Base-by-base conservation (phyloP, 805 yeast species). In the Lipomyces kockii region DNA sequence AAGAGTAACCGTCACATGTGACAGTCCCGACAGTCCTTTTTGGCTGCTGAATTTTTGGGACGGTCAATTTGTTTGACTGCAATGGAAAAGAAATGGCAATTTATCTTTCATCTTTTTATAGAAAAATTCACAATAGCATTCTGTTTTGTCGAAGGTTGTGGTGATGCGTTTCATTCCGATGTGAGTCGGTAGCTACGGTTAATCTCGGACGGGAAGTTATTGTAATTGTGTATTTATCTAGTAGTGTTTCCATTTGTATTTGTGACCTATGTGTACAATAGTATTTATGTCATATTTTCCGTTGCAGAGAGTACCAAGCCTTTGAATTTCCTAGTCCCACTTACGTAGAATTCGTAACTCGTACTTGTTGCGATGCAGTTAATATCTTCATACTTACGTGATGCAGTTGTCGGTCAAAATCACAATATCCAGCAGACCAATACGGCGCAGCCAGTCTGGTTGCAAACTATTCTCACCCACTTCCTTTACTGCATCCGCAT, bases 211-310 rank as follows among this genome's bases (percentile, higher is more conserved):
- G 22, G 49, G 22, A 43, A 43, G 49, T 43, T 17, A 43, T 17
- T 43, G 49, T 43, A 43, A 4, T n/a, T 43, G 20, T 43, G 49
- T 17, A 43, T 17, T 43, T 17, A 43, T 43, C 49, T 43, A n/a
- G 11, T 43, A 6, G 49, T 43, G 22, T 43, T 17, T 1, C 22
- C 14, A 1, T n/a, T 43, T 43, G 20, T 43, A 43, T 43, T 37
- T 43, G 49, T 43, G 49, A 43, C 49, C 8, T 43, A 43, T 43
- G 49, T 43, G 49, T 43, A 43, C 49, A 43, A 43, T 43, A 43
- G 49, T 43, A 43, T 43, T 43, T 17, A 43, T 43, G 11, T n/a
- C 49, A 17, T 17, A n/a, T 43, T 35, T 8, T n/a, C 22, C 49
- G 17, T 14, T 4, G 12, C 39, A 35, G 49, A n/a, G n/a, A 43